phyloP scores from a whole-genome alignment of 106 monocot species.

The Hemerocallis citrina region DNA sequence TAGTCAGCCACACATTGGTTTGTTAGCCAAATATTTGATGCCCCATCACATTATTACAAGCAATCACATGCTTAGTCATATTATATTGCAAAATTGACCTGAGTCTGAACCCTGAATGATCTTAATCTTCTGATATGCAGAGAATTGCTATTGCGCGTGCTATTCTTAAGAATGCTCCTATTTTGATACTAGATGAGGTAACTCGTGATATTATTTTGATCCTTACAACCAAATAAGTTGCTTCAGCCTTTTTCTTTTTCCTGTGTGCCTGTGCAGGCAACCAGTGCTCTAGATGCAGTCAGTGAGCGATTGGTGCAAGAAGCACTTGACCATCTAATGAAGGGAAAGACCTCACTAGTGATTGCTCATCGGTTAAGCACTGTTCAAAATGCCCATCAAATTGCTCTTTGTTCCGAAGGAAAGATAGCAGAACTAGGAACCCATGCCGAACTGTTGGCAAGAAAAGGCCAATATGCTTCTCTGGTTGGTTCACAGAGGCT shows the following conservation, averaged over 20 bases:
- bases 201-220: neutral
- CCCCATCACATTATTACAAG: no score
- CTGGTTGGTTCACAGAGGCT: constrained; percentile 86
- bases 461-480: constrained; percentile 64
- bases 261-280: constrained; percentile 51
- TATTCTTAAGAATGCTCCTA: constrained; percentile 90
- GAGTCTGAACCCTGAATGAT: neutral
- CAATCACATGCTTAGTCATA: no score
- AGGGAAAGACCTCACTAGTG: constrained; percentile 81
- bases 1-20: no score
- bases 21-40: no score
- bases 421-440: constrained; percentile 72
- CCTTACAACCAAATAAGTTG: neutral
- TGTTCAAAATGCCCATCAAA: constrained; percentile 91
- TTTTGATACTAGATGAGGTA: constrained; percentile 96
- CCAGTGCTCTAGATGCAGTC: constrained; percentile 89
- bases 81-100: no score
- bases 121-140: constrained; percentile 27
- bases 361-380: constrained; percentile 96
- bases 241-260: neutral
- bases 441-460: constrained; percentile 64
- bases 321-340: constrained; percentile 85
- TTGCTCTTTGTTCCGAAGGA: constrained; percentile 81
- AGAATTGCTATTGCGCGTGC: constrained; percentile 95
- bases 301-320: constrained; percentile 95